A percentile compares a stretch with the other conserved stretches of the same genome.
Evolutionary conservation across 345 rosid genomes (phyloP).

Genomic region (Kandelia obovata): DNA sequence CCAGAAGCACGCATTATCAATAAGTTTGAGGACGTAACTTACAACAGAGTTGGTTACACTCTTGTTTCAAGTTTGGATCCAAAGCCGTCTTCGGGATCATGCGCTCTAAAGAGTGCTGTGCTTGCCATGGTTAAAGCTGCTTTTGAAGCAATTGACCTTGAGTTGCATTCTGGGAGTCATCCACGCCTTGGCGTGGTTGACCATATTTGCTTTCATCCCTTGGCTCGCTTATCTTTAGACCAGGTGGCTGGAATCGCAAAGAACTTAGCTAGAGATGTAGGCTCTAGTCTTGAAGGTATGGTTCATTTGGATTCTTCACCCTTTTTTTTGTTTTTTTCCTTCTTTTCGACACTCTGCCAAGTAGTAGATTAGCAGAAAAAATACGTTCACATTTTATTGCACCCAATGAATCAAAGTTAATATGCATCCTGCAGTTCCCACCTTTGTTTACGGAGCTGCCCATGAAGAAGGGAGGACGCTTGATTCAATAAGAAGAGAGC

Average conservation of each 20-base stretch:
- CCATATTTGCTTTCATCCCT: constrained; percentile 86
- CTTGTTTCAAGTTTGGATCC: constrained; percentile 52
- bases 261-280: constrained; percentile 63
- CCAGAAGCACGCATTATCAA: constrained; percentile 65
- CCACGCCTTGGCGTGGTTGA: constrained; percentile 94
- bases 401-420: constrained; percentile 16
- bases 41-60: constrained; percentile 82
- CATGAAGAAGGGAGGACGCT: constrained; percentile 54
- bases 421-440: constrained; percentile 56
- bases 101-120: constrained; percentile 46
- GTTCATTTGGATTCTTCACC: constrained; percentile 3
- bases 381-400: no score
- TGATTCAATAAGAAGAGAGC: constrained; percentile 76
- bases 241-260: constrained; percentile 64
- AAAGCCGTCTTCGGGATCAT: constrained; percentile 24
- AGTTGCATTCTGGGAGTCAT: constrained; percentile 71
- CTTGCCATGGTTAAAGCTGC: constrained; percentile 85
- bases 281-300: constrained; percentile 67
- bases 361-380: no score
- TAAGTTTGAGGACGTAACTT: constrained; percentile 73
- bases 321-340: constrained; percentile 21
- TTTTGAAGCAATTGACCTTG: constrained; percentile 54
- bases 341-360: not conserved
- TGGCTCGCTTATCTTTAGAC: constrained; percentile 52
- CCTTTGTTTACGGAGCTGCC: constrained; percentile 79